Conservation (phyloP, 164 flowering plant species). For the Vitis riparia region DNA sequence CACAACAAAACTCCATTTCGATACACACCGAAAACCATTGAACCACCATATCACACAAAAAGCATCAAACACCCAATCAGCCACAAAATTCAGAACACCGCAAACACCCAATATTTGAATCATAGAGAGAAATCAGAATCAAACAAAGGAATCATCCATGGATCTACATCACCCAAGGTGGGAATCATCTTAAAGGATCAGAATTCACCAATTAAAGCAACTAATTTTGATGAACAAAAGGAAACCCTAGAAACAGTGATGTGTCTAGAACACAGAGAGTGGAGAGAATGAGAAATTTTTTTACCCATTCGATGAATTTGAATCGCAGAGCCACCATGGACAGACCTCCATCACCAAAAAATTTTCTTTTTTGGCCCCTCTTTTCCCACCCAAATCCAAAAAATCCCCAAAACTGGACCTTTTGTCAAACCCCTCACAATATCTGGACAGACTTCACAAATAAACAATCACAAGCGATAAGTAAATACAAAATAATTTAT, state of each 20-base stretch:
- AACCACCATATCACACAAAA: too few species aligned
- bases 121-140: background rate
- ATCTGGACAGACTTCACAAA: conserved; percentile 7
- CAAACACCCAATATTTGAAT: too few species aligned
- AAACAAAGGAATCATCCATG: background rate
- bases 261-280: background rate
- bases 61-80: too few species aligned
- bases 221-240: conserved; percentile 6
- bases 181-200: conserved; percentile 2
- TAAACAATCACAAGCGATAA: background rate
- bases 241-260: conserved; percentile 26
- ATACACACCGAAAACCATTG: too few species aligned
- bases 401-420: conserved; percentile 28
- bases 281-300: conserved; percentile 4
- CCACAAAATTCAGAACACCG: too few species aligned
- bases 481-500: too few species aligned
- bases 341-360: conserved; percentile 28
- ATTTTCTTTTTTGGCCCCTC: conserved; percentile 15
- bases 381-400: conserved; percentile 33
- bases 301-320: conserved; percentile 21
- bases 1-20: too few species aligned
- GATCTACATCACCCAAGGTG: conserved; percentile 9
- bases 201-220: background rate
- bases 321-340: conserved; percentile 37
- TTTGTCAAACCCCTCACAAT: conserved; percentile 22